Base-by-base conservation (phyloP, 2,329 filamentous ascomycete genomes). In the Phialophora tarda region DNA sequence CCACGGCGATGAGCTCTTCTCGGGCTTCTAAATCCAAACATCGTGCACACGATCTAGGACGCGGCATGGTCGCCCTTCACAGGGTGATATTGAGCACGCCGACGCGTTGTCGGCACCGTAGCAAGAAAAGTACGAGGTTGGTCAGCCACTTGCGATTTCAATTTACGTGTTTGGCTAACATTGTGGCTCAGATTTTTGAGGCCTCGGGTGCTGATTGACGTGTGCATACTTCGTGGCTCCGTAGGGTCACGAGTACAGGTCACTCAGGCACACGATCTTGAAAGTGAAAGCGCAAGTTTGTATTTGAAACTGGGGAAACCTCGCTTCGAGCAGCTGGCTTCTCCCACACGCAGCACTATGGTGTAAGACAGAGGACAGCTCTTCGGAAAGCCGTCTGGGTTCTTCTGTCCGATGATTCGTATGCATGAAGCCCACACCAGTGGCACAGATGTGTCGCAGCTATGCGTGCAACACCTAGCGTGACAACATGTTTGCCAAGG, bases 401-500 rank as follows among this genome's bases (percentile, higher is more conserved):
- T n/a, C 38, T 44, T n/a, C 38, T 21, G 38, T 44, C 38, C 17
- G 1, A 21, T 44, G 2, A 7, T 44, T 44, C 38, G 38, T 44
- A 7, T n/a, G 38, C 38, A 44, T n/a, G 17, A n/a, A 44, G 38
- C 38, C 8, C 38, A 44, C 32, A 21, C 14, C 38, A 8, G 38
- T 3, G 17, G 17, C 21, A n/a, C 17, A 17, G 38, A 44, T n/a
- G 53, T 34, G 53, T 30, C 53, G 28, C 53, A 30, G 11, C 34
- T 14, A 17, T 32, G 34, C 17, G 32, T 28, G 30, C 41, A 59
- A 7, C 53, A 57, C n/a, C 34, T 12, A 3, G 23, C 26, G 30
- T 55, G 26, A n/a, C 30, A 34, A 26, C 32, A 55, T 34, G 53
- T 24, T 55, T 55, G 53, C 53, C 53, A 55, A 55, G 53, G 53